Percentiles rank a stretch among this genome's conserved stretches.
These are phyloP conservation scores for Dactylonectria estremocensis DNA, from an alignment of 2,329 filamentous ascomycete genomes.

Conservation along the genomic window DNA sequence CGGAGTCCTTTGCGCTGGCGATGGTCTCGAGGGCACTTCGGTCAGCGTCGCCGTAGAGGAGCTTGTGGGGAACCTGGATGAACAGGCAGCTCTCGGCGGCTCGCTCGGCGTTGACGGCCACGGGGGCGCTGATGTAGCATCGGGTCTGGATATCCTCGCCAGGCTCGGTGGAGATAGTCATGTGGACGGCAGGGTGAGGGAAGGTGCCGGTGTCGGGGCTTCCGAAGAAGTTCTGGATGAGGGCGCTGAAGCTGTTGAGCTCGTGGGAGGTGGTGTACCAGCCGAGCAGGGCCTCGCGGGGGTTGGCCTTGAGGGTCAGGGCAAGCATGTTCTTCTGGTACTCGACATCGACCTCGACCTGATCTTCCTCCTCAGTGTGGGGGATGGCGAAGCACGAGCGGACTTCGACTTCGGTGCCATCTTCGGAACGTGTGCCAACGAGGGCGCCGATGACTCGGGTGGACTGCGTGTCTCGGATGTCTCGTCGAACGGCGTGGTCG, in stretches of 20 bases:
- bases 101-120: constrained; percentile 94
- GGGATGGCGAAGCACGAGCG: constrained; percentile 97
- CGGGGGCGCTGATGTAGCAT: constrained; percentile 95
- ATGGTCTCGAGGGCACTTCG: constrained; percentile 83
- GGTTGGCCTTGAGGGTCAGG: constrained; percentile 92
- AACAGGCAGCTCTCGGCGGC: constrained; percentile 97
- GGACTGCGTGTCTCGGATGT: constrained; percentile 82
- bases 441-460: constrained; percentile 97
- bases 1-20: constrained; percentile 83
- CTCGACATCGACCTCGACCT: constrained; percentile 99
- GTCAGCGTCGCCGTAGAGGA: constrained; percentile 86
- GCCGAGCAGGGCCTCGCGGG: constrained; percentile 93
- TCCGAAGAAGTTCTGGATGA: constrained; percentile 99
- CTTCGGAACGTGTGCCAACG: constrained; percentile 92
- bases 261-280: constrained; percentile 99
- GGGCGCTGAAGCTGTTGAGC: constrained; percentile 97
- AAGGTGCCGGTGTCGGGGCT: constrained; percentile 97
- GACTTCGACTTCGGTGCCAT: constrained; percentile 97
- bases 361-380: constrained; percentile 97
- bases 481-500: constrained; percentile 94
- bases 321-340: constrained; percentile 99
- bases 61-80: constrained; percentile 96
- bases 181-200: constrained; percentile 96
- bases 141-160: constrained; percentile 91
- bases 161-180: constrained; percentile 92